These are phyloP conservation scores for Penicillium coffeae DNA, from an alignment of 495 filamentous ascomycete genomes.

Conservation along the genomic window DNA sequence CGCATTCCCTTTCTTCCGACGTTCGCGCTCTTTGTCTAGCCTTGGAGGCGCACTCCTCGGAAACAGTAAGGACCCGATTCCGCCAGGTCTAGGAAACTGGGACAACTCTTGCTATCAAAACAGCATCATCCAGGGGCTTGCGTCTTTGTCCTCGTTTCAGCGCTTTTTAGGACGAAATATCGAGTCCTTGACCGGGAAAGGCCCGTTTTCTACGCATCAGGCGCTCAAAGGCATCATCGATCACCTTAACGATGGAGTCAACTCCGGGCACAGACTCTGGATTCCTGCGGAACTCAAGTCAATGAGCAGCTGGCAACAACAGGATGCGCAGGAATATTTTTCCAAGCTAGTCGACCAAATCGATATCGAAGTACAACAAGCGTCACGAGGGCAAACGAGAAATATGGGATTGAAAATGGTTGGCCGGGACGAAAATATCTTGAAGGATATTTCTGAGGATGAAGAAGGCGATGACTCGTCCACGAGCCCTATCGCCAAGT, in stretches of 20 bases:
- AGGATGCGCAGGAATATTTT: slow-evolving; percentile 98
- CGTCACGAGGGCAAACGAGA: slow-evolving; percentile 37
- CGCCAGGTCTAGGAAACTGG: slow-evolving; percentile 82
- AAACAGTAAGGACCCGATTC: slow-evolving; percentile 36
- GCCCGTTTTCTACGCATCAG: slow-evolving; percentile 42
- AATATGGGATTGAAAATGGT: slow-evolving; percentile 42
- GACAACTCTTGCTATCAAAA: slow-evolving; percentile 98
- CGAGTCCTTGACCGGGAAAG: slow-evolving; percentile 32
- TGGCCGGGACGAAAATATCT: slow-evolving; percentile 37
- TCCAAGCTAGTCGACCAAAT: slow-evolving; percentile 84
- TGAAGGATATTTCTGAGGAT: slow-evolving; percentile 16
- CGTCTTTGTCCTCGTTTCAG: slow-evolving; percentile 65
- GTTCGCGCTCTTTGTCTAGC: slow-evolving; percentile 38
- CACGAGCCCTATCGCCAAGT: slow-evolving; percentile 8
- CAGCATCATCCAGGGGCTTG: slow-evolving; percentile 83
- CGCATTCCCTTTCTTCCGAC: slow-evolving; percentile 48
- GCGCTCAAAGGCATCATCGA: slow-evolving; percentile 62
- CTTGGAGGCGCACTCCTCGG: slow-evolving; percentile 41
- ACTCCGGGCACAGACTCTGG: slow-evolving; percentile 71
- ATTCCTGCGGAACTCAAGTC: slow-evolving; percentile 72
- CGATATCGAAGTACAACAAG: slow-evolving; percentile 67
- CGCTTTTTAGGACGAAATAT: slow-evolving; percentile 49
- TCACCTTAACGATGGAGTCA: slow-evolving; percentile 61
- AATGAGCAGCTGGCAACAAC: slow-evolving; percentile 92
- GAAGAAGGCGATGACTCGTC: neutral